A percentile compares a stretch with the other conserved stretches of the same genome.
phyloP scores from a whole-genome alignment of 768 basidiomycete species.

The Glaciozyma martinii region DNA sequence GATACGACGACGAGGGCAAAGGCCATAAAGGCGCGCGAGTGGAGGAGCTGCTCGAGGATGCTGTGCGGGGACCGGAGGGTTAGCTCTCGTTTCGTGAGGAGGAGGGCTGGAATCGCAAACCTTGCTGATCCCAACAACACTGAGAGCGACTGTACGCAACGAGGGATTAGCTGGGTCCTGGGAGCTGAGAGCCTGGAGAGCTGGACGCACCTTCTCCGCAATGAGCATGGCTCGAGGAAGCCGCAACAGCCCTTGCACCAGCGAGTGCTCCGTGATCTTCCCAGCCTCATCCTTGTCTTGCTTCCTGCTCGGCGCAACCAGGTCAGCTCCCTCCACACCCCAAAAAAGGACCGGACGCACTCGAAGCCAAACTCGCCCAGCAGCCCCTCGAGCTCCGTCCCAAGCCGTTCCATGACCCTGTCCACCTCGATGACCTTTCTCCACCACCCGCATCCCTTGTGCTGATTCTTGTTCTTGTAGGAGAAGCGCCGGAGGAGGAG shows the following conservation, averaged over 20 bases:
- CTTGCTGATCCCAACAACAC: slow-evolving; percentile 18
- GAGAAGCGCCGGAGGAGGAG: slow-evolving; percentile 22
- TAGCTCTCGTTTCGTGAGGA: neutral
- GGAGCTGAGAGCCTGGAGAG: neutral
- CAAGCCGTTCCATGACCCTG: neutral
- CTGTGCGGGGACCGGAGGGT: neutral
- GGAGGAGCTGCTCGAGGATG: slow-evolving; percentile 28
- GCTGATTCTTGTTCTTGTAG: slow-evolving; percentile 33
- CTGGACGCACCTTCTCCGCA: slow-evolving; percentile 19
- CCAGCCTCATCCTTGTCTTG: slow-evolving; percentile 12
- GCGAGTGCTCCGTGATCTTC: neutral
- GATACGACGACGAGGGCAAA: slow-evolving; percentile 24
- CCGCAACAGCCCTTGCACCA: slow-evolving; percentile 2
- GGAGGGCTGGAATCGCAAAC: neutral
- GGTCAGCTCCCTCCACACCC: neutral
- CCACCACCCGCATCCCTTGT: slow-evolving; percentile 27
- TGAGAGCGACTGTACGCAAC: neutral
- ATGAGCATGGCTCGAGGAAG: slow-evolving; percentile 13
- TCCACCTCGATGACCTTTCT: slow-evolving; percentile 19
- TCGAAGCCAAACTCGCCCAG: slow-evolving; percentile 5
- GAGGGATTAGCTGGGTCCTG: neutral
- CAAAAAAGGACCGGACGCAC: slow-evolving; percentile 5
- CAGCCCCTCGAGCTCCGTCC: slow-evolving; percentile 7
- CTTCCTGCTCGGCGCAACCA: neutral
- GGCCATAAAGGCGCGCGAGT: slow-evolving; percentile 26